phyloP scores from a whole-genome alignment of 345 rosid genomes.

The thale cress (Arabidopsis thaliana) region TAIR10.1 NC_003071.7:12185001-12185500 shows the following conservation, averaged over 20 bases:
- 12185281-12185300: constrained; percentile 27
- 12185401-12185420: constrained; percentile 29
- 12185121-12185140: not conserved
- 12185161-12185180: not conserved
- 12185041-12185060: too few species aligned
- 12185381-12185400: constrained; percentile 23
- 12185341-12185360: constrained; percentile 40
- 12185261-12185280: constrained; percentile 31
- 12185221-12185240: not conserved
- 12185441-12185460: constrained; percentile 23
- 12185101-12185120: not conserved
- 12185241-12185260: constrained; percentile 1
- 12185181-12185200: not conserved
- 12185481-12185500: not conserved
- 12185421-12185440: constrained; percentile 9
- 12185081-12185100: too few species aligned
- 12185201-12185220: not conserved
- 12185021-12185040: too few species aligned
- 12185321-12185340: constrained; percentile 43
- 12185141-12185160: not conserved
- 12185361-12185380: constrained; percentile 33
- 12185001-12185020: too few species aligned
- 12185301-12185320: constrained; percentile 9
- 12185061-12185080: too few species aligned
- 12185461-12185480: constrained; percentile 30